Evolutionary conservation across 345 rosid species (phyloP).

Genomic region (Acer yangbiense): DNA sequence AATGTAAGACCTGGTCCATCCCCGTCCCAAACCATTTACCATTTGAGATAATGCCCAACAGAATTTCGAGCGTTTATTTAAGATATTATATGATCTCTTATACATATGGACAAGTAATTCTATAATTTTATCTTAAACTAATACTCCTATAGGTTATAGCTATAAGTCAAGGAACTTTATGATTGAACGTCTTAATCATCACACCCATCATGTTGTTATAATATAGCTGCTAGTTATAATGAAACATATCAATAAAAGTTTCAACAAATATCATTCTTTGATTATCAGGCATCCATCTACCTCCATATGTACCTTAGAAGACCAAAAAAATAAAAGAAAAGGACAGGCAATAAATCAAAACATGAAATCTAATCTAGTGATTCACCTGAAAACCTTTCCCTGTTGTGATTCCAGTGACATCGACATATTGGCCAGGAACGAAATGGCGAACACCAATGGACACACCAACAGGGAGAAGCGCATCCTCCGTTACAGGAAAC

Average conservation of each 20-base stretch:
- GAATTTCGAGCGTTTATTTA: background rate
- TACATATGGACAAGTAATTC: background rate
- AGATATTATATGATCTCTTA: background rate
- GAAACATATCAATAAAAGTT: background rate
- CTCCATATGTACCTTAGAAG: background rate
- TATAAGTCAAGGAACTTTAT: background rate
- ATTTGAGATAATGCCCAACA: background rate
- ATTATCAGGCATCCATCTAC: background rate
- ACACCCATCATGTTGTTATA: background rate
- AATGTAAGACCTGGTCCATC: background rate
- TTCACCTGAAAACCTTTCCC: conserved; percentile 97
- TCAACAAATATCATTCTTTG: background rate
- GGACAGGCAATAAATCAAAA: background rate
- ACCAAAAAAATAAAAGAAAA: background rate
- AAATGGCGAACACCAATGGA: conserved; percentile 82
- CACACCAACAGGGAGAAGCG: conserved; percentile 81
- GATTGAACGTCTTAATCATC: background rate
- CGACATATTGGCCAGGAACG: conserved; percentile 87
- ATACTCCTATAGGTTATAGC: background rate
- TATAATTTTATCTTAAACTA: conserved; percentile 3
- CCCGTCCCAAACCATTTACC: background rate
- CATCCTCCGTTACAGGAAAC: conserved; percentile 94
- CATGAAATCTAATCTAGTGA: background rate
- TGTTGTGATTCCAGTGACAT: conserved; percentile 80
- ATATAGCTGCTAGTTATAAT: background rate